Evolutionary conservation across 2,329 filamentous ascomycete genomes (phyloP).

Genomic region (Curvularia eragrostidis): DNA sequence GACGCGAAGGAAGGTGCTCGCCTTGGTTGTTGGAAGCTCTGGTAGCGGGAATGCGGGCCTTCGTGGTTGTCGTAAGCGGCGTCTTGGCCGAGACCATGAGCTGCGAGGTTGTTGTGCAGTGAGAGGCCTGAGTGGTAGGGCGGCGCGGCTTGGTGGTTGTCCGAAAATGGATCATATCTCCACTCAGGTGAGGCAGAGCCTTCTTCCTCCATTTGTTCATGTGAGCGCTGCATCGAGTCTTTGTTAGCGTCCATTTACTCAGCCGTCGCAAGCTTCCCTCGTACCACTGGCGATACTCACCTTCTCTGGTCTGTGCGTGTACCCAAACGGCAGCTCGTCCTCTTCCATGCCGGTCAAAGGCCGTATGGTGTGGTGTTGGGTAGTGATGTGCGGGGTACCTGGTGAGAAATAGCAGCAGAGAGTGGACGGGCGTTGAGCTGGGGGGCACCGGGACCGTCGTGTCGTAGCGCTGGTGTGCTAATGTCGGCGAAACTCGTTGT

Average conservation of each 20-base stretch:
- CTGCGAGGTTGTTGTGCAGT: slow-evolving; percentile 6
- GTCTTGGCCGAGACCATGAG: not conserved
- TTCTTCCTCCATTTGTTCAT: slow-evolving; percentile 43
- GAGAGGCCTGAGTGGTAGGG: slow-evolving; percentile 7
- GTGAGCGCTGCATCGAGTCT: slow-evolving; percentile 39
- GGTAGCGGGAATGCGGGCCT: slow-evolving; percentile 2
- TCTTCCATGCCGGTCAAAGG: slow-evolving; percentile 28
- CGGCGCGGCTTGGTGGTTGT: slow-evolving; percentile 4
- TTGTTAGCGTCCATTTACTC: slow-evolving; percentile 20
- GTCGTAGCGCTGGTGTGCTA: slow-evolving; percentile 16
- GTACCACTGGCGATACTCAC: slow-evolving; percentile 28
- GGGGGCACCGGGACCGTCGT: slow-evolving; percentile 10
- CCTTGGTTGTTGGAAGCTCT: slow-evolving; percentile 1
- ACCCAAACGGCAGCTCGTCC: slow-evolving; percentile 42
- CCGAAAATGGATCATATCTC: slow-evolving; percentile 15
- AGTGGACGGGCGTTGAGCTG: slow-evolving; percentile 3
- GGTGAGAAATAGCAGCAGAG: slow-evolving; percentile 5
- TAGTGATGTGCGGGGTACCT: not conserved
- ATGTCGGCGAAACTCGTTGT: slow-evolving; percentile 21
- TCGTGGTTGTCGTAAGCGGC: slow-evolving; percentile 3
- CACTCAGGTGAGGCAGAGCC: slow-evolving; percentile 39
- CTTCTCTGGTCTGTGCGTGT: slow-evolving; percentile 45
- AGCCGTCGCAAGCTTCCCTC: slow-evolving; percentile 8
- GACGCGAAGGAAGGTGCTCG: slow-evolving; percentile 8
- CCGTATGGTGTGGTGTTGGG: slow-evolving; percentile 5